These are phyloP conservation scores for Diaporthe citriasiana DNA, from an alignment of 2,329 filamentous ascomycete genomes.

Conservation along the genomic window DNA sequence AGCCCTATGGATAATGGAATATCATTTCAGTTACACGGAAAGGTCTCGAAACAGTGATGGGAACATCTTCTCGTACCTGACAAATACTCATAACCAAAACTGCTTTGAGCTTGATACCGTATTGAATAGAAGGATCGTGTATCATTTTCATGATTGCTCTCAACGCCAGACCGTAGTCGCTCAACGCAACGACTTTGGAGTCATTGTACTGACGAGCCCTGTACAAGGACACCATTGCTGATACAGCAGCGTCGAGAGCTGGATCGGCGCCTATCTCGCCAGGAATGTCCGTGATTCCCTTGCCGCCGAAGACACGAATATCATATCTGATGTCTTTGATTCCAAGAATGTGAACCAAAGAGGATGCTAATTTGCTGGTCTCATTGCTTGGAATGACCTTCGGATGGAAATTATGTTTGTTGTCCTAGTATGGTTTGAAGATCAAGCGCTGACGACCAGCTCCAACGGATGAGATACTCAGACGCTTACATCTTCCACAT, in stretches of 20 bases:
- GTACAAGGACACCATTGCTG: conserved; percentile 26
- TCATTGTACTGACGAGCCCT: background rate
- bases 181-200: background rate
- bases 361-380: background rate
- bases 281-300: conserved; percentile 40
- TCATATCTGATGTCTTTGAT: conserved; percentile 43
- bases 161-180: background rate
- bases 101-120: background rate
- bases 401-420: background rate
- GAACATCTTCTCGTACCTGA: background rate
- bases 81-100: background rate
- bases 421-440: conserved; percentile 40
- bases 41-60: background rate
- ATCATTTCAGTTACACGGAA: background rate
- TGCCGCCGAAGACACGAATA: conserved; percentile 40
- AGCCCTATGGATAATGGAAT: background rate
- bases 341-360: conserved; percentile 37
- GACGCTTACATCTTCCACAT: conserved; percentile 41
- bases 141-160: background rate
- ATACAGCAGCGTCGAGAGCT: conserved; percentile 40
- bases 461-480: conserved; percentile 41
- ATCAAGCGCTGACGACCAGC: conserved; percentile 43
- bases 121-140: background rate
- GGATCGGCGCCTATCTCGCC: conserved; percentile 37
- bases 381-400: background rate